Evolutionary conservation across 495 filamentous ascomycete species (phyloP).

Genomic region (Podospora fimiseda): DNA sequence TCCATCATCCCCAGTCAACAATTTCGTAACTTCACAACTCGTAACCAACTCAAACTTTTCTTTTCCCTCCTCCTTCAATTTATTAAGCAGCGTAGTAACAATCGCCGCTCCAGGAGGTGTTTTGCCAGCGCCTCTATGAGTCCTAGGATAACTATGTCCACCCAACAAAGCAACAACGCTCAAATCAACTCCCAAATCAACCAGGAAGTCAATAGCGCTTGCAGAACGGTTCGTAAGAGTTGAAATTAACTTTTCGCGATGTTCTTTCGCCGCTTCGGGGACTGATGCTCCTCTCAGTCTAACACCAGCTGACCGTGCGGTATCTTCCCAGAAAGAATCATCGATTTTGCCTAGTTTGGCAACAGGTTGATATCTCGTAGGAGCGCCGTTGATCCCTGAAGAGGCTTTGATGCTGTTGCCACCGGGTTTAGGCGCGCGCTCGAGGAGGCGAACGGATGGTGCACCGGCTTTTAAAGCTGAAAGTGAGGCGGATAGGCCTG

Average conservation of each 20-base stretch:
- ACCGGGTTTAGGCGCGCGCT: slow-evolving; percentile 49
- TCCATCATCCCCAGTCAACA: slow-evolving; percentile 25
- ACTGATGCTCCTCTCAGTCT: slow-evolving; percentile 14
- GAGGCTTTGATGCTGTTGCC: slow-evolving; percentile 59
- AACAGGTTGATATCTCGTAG: slow-evolving; percentile 44
- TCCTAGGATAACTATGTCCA: slow-evolving; percentile 47
- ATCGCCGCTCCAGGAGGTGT: slow-evolving; percentile 50
- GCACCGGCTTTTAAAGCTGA: slow-evolving; percentile 40
- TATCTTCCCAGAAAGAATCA: slow-evolving; percentile 46
- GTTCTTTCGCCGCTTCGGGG: slow-evolving; percentile 2
- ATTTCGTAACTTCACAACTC: slow-evolving; percentile 37
- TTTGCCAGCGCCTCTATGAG: slow-evolving; percentile 46
- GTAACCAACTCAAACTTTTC: slow-evolving; percentile 41
- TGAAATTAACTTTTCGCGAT: slow-evolving; percentile 37
- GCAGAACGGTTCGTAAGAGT: slow-evolving; percentile 36
- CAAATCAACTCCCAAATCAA: slow-evolving; percentile 48
- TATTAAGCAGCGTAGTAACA: slow-evolving; percentile 41
- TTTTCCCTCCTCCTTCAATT: slow-evolving; percentile 34
- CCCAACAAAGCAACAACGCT: slow-evolving; percentile 48
- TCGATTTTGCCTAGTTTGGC: slow-evolving; percentile 22
- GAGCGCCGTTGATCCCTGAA: slow-evolving; percentile 56
- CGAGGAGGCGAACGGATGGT: slow-evolving; percentile 42
- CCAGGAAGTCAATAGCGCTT: slow-evolving; percentile 46
- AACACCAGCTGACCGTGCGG: slow-evolving; percentile 41
- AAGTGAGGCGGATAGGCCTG: slow-evolving; percentile 44